Evolutionary conservation across 192 early-diverging fungal species (phyloP).

Genomic region (Helicostylum pulchrum): DNA sequence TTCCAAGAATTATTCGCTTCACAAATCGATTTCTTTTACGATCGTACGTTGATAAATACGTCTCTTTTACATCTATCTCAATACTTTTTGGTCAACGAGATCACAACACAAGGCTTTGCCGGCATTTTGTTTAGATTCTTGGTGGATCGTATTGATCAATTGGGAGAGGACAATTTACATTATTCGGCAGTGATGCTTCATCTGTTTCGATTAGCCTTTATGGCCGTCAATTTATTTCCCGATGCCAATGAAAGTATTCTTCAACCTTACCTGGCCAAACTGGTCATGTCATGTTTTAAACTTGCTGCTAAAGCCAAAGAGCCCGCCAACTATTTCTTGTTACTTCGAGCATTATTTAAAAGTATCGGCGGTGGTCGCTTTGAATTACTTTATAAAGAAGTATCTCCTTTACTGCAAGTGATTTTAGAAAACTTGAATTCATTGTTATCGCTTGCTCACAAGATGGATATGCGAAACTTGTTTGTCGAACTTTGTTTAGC

Average conservation of each 20-base stretch:
- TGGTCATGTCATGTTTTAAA: slow-evolving; percentile 89
- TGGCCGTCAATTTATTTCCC: slow-evolving; percentile 89
- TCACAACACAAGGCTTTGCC: slow-evolving; percentile 72
- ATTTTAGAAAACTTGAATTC: slow-evolving; percentile 88
- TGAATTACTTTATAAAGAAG: slow-evolving; percentile 95
- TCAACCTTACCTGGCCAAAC: slow-evolving; percentile 83
- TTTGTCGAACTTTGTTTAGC: slow-evolving; percentile 97
- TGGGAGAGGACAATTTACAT: slow-evolving; percentile 63
- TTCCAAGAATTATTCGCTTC: slow-evolving; percentile 94
- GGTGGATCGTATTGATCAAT: slow-evolving; percentile 70
- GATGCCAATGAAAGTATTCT: slow-evolving; percentile 88
- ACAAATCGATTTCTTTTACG: slow-evolving; percentile 83
- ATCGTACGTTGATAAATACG: slow-evolving; percentile 75
- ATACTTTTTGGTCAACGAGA: slow-evolving; percentile 77
- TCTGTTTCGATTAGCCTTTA: slow-evolving; percentile 91
- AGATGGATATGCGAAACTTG: slow-evolving; percentile 85
- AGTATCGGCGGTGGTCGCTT: slow-evolving; percentile 98
- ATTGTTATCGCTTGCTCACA: slow-evolving; percentile 72
- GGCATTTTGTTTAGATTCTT: slow-evolving; percentile 75
- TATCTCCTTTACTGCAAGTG: slow-evolving; percentile 87
- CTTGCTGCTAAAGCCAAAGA: slow-evolving; percentile 78
- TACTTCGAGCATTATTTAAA: slow-evolving; percentile 88
- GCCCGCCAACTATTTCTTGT: slow-evolving; percentile 89
- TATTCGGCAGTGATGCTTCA: slow-evolving; percentile 77
- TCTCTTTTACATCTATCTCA: slow-evolving; percentile 84